phyloP scores from a whole-genome alignment of 2,329 filamentous ascomycete species.

The Tympanopsis confertula region DNA sequence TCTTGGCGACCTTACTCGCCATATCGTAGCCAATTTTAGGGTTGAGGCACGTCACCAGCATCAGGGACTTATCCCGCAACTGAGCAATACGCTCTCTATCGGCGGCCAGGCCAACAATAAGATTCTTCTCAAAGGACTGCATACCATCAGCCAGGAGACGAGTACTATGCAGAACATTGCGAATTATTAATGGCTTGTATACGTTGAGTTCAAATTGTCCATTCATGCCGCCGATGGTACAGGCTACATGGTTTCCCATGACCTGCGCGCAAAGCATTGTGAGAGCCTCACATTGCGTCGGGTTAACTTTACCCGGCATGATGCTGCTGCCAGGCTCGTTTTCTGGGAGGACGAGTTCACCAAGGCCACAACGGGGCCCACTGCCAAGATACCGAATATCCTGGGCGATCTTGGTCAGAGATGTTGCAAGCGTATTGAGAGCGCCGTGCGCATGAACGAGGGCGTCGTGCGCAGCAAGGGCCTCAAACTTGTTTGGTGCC shows the following conservation, averaged over 20 bases:
- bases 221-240: conserved; percentile 89
- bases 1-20: conserved; percentile 94
- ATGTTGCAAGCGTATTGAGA: conserved; percentile 82
- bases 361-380: conserved; percentile 87
- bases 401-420: conserved; percentile 95
- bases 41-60: conserved; percentile 97
- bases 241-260: conserved; percentile 90
- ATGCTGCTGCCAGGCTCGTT: conserved; percentile 97
- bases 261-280: conserved; percentile 98
- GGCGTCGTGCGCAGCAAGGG: conserved; percentile 88
- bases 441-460: conserved; percentile 88
- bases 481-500: conserved; percentile 97
- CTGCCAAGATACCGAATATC: conserved; percentile 95
- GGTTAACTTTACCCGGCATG: conserved; percentile 99
- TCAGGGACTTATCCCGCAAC: conserved; percentile 90
- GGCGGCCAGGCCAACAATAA: conserved; percentile 76
- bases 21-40: conserved; percentile 96
- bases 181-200: conserved; percentile 94
- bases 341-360: conserved; percentile 85
- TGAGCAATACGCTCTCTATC: conserved; percentile 85
- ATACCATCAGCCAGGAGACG: conserved; percentile 84
- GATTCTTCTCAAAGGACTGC: conserved; percentile 88
- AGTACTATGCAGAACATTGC: conserved; percentile 85
- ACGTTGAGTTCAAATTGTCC: conserved; percentile 98
- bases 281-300: conserved; percentile 92